A percentile compares a stretch with the other conserved stretches of the same genome.
These are phyloP conservation scores for Eugenia klotzschiana DNA, from an alignment of 441 rosid genomes.

Conservation along the genomic window DNA sequence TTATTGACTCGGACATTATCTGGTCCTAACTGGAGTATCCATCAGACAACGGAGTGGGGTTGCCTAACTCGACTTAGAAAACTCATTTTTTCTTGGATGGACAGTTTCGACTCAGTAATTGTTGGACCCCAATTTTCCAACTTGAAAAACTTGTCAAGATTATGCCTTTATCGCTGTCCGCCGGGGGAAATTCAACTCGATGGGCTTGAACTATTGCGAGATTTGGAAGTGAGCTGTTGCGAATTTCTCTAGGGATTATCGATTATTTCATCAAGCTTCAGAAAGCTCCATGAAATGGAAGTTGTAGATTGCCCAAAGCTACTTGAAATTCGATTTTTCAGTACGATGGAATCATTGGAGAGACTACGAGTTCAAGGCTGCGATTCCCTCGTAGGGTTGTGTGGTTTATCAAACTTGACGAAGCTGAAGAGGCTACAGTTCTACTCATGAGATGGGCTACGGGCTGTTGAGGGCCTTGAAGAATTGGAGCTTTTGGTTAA, in stretches of 20 bases:
- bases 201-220: neutral
- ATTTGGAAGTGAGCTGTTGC: fast-evolving
- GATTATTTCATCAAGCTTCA: neutral
- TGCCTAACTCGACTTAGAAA: neutral
- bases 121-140: neutral
- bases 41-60: neutral
- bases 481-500: fast-evolving
- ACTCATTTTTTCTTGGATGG: neutral
- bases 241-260: neutral
- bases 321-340: neutral
- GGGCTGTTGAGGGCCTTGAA: neutral
- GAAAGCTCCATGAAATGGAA: no score
- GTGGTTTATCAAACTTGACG: neutral
- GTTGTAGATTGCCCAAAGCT: neutral
- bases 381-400: neutral
- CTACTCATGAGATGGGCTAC: fast-evolving
- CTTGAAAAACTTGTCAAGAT: neutral
- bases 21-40: no score
- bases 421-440: fast-evolving
- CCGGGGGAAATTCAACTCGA: neutral
- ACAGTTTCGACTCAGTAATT: neutral
- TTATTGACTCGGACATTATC: no score
- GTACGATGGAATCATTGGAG: neutral
- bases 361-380: fast-evolving
- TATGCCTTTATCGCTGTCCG: neutral